Evolutionary conservation across 1,284 basidiomycete species (phyloP), one percentile per base, ranked within the genome.

Genomic region (Tilletiaria anomala): DNA sequence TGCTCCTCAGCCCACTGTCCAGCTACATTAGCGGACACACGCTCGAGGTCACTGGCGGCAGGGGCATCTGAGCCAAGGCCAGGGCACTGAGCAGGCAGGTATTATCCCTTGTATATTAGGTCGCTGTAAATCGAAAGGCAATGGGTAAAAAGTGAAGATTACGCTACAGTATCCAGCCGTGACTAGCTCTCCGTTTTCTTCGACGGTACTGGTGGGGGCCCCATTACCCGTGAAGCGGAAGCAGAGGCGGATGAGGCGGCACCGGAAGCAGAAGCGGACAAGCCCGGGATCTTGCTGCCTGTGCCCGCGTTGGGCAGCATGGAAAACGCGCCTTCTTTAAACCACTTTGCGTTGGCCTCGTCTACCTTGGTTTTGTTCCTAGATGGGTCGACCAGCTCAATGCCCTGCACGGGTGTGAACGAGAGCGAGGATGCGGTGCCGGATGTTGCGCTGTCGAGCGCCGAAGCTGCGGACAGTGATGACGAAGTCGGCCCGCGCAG

Each of bases 381-480:
- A 4, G 51, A 64, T 21, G 70, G 70, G 45, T 70, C 69, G 16
- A 68, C 64, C 35, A 71, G 51, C 43, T 71, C 70, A 44, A 71
- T 61, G 29, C 55, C 91, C 78, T 96, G 91, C 5, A 89, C 83
- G 6, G 91, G 91, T 4, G 91, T 97, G 47, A 97, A 91, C 6
- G 82, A 82, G 45, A 97, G 71, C 18, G 84, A 88, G 0, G 88
- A 93, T 2, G 85, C 80, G 3, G 83, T 88, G 34, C 91, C 91
- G 1, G 82, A 82, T 14, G 76, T 75, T 43, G 76, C 73, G n/a
- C 76, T 40, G 15, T 36, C n/a, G n/a, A 29, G 26, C n/a, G 26
- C 26, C 26, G 26, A 29, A n/a, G 26, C 10, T 4, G 12, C 12
- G 4, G 29, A 17, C 3, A n/a, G 20, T 35, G 33, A 26, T 34